Base-by-base conservation (phyloP, 192 early-diverging fungal genomes). In the Coemansia asiatica region DNA sequence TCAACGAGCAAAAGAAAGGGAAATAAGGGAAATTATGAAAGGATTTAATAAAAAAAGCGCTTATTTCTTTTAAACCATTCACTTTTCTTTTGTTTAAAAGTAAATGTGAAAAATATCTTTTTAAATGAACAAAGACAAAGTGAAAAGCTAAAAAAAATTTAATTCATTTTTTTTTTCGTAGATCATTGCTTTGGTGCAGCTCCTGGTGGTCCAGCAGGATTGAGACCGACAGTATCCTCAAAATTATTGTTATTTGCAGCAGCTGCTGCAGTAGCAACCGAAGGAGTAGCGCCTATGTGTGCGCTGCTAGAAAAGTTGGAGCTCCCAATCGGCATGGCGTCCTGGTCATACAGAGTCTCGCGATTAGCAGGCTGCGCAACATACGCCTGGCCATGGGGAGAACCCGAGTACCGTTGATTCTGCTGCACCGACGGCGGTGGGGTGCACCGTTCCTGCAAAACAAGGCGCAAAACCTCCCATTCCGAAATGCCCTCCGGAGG, bases 401-500 rank as follows among this genome's bases (percentile, higher is more conserved):
- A 22, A 9, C 60, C 51, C 4, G 46, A 35, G 49, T 55, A 35
- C 19, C 23, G 46, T 57, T 61, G 60, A 56, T 58, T 50, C 31
- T 29, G 61, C 38, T 59, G 67, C 12, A 26, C 63, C 47, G 36
- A 60, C 16, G 63, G 50, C 28, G 76, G 76, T 15, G 72, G 72
- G 9, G 71, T 72, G 67, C 79, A 81, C 18, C 79, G 69, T 47
- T 81, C 79, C 38, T 73, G 61, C 22, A 81, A 71, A 26, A 81
- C 74, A 6, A 59, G 64, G 22, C 71, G 66, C 63, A 81, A 60
- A 0, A 76, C 62, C 53, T 81, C 74, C 79, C 74, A 76, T 64
- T 75, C 79, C 1, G 68, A 73, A 1, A 81, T 31, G 28, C 67
- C 74, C 61, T 81, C 74, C 0, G 93, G 92, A 18, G 91, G 89